A percentile compares a stretch with the other conserved stretches of the same genome.
Evolutionary conservation across 2,329 filamentous ascomycete species (phyloP).

Genomic region (Ceratocystis alfenasii): DNA sequence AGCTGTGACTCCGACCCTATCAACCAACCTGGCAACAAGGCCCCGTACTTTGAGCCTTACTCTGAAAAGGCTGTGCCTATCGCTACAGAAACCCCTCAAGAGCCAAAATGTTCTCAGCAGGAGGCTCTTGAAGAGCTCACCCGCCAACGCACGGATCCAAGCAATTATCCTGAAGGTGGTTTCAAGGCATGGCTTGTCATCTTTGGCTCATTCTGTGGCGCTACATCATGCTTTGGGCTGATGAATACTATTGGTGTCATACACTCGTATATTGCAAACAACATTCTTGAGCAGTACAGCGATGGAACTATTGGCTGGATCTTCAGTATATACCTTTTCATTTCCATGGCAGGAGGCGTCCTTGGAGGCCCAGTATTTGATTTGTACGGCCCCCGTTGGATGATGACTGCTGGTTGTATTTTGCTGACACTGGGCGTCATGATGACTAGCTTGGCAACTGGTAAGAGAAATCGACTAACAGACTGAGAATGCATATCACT

Average conservation of each 20-base stretch:
- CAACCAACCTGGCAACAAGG: constrained; percentile 8
- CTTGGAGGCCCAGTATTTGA: constrained; percentile 78
- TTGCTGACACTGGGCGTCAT: constrained; percentile 51
- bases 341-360: constrained; percentile 70
- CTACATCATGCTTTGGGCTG: constrained; percentile 58
- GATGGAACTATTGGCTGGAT: constrained; percentile 72
- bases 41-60: constrained; percentile 16
- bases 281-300: constrained; percentile 58
- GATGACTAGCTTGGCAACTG: constrained; percentile 54
- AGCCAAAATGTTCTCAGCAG: constrained; percentile 6
- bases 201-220: constrained; percentile 60
- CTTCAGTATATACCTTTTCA: constrained; percentile 67
- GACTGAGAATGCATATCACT: background rate
- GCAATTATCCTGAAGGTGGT: constrained; percentile 48
- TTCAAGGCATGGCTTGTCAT: constrained; percentile 62
- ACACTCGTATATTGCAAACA: constrained; percentile 59
- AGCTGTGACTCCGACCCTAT: constrained; percentile 18
- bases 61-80: constrained; percentile 7
- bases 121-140: constrained; percentile 18
- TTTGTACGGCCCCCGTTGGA: constrained; percentile 53
- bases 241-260: constrained; percentile 67
- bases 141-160: constrained; percentile 20
- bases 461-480: constrained; percentile 28
- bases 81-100: background rate
- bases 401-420: constrained; percentile 54